Conservation (phyloP, 306 rosid species). For the Malus sieversii region DNA sequence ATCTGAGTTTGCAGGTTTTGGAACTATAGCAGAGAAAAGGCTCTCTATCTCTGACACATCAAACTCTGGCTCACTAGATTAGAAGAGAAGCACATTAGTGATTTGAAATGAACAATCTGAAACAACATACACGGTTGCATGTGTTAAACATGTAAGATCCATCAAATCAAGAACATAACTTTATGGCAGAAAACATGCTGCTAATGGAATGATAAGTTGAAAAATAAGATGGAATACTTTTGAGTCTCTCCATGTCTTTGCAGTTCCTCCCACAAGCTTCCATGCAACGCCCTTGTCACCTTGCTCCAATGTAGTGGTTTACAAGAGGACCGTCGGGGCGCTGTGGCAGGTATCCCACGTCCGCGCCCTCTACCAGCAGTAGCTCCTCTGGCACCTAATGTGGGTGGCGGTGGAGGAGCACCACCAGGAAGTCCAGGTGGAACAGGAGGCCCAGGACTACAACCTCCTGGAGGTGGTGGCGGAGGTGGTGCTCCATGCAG, state of each 20-base stretch:
- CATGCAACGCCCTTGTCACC: slow-evolving; percentile 85
- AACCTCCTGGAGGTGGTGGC: slow-evolving; percentile 32
- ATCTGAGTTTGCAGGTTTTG: slow-evolving; percentile 68
- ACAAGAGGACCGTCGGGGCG: slow-evolving; percentile 63
- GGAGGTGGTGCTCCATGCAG: slow-evolving; percentile 53
- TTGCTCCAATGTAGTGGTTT: slow-evolving; percentile 97
- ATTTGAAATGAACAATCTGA: slow-evolving; percentile 18
- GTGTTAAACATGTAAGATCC: background rate
- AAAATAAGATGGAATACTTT: slow-evolving; percentile 43
- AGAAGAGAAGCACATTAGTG: slow-evolving; percentile 18
- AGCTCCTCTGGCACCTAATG: slow-evolving; percentile 50
- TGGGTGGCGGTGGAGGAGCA: slow-evolving; percentile 36
- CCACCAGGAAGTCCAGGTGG: slow-evolving; percentile 45
- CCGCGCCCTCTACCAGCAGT: slow-evolving; percentile 96
- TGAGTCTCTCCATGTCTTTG: slow-evolving; percentile 80
- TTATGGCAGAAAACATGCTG: background rate
- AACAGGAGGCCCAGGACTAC: slow-evolving; percentile 24
- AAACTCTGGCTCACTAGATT: slow-evolving; percentile 79
- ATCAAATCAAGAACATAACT: background rate
- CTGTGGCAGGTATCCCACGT: slow-evolving; percentile 43
- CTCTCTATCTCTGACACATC: slow-evolving; percentile 88
- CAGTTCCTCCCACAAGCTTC: slow-evolving; percentile 97
- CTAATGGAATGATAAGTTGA: background rate
- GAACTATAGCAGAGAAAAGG: slow-evolving; percentile 81
- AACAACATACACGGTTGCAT: background rate